Conservation (phyloP, 805 yeast genomes). For the Schwanniomyces pseudopolymorphus region DNA sequence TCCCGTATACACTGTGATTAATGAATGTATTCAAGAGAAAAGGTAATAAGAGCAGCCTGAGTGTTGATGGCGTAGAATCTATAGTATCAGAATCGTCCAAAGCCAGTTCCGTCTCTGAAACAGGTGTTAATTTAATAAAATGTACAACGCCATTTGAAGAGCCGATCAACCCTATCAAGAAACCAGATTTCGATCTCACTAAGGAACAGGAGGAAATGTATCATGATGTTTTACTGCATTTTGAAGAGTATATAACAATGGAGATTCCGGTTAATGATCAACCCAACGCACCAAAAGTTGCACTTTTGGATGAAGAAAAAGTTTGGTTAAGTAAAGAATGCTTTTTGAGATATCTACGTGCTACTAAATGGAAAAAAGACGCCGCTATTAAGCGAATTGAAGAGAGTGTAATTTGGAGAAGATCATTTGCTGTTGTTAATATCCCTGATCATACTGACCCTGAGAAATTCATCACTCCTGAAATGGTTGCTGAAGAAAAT, state of each 20-base stretch:
- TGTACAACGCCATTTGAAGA: conserved; percentile 39
- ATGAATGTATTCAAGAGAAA: conserved; percentile 20
- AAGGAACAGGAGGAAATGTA: conserved; percentile 32
- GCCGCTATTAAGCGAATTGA: conserved; percentile 45
- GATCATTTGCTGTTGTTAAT: conserved; percentile 48
- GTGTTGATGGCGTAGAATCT: background rate
- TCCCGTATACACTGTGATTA: too few species aligned
- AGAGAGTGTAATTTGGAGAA: conserved; percentile 54
- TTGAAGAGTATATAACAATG: conserved; percentile 21
- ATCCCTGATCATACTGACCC: conserved; percentile 27
- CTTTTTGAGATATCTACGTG: conserved; percentile 49
- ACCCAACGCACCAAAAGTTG: conserved; percentile 20
- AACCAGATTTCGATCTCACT: conserved; percentile 28
- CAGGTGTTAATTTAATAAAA: conserved; percentile 25
- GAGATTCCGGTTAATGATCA: conserved; percentile 31
- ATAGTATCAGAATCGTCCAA: background rate
- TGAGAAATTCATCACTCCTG: conserved; percentile 35
- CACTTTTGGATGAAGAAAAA: conserved; percentile 30
- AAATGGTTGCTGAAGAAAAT: conserved; percentile 47
- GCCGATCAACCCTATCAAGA: conserved; percentile 34
- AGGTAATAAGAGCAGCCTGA: background rate
- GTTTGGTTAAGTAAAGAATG: conserved; percentile 55
- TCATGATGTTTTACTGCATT: conserved; percentile 26
- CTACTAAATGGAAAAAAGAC: conserved; percentile 49
- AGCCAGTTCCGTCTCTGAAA: background rate